These are phyloP conservation scores for Scutellaria minor DNA, from an alignment of 257 asterid species.

Conservation along the genomic window DNA sequence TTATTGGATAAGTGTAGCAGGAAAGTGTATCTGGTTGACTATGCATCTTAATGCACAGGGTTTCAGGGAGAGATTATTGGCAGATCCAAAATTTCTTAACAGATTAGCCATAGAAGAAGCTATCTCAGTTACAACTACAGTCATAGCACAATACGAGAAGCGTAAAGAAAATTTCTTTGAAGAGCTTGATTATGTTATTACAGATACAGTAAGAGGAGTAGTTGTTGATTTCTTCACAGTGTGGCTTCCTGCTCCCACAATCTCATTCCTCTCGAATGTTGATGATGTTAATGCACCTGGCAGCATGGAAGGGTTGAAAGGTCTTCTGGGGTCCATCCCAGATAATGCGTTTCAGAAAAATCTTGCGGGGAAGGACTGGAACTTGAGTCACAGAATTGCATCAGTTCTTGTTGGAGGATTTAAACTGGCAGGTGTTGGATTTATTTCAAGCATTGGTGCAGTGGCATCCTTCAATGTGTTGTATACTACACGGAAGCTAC, in stretches of 20 bases:
- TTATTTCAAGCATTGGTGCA: conserved; percentile 92
- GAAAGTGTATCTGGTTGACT: conserved; percentile 21
- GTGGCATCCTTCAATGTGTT: conserved; percentile 86
- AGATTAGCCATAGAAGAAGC: conserved; percentile 97
- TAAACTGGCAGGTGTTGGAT: conserved; percentile 89
- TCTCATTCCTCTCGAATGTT: conserved; percentile 68
- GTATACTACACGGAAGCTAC: conserved; percentile 50
- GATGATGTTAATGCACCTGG: conserved; percentile 54
- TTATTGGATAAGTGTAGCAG: background rate
- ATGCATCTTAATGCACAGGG: conserved; percentile 63
- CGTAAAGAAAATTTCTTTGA: conserved; percentile 84
- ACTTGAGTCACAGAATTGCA: conserved; percentile 77
- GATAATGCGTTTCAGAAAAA: conserved; percentile 94
- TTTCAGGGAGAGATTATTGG: conserved; percentile 87
- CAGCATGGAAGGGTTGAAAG: conserved; percentile 70
- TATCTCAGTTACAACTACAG: conserved; percentile 88
- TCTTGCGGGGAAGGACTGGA: conserved; percentile 82
- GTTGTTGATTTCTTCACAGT: conserved; percentile 97
- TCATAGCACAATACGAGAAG: conserved; percentile 85
- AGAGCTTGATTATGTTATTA: conserved; percentile 87
- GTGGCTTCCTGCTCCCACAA: conserved; percentile 98
- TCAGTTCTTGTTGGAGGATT: conserved; percentile 89
- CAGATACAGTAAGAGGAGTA: conserved; percentile 78
- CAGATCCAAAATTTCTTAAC: conserved; percentile 88
- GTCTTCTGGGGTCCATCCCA: conserved; percentile 91